Evolutionary conservation across 352 stramenopile species (phyloP).

Genomic region (Pythium pyrilobum): DNA sequence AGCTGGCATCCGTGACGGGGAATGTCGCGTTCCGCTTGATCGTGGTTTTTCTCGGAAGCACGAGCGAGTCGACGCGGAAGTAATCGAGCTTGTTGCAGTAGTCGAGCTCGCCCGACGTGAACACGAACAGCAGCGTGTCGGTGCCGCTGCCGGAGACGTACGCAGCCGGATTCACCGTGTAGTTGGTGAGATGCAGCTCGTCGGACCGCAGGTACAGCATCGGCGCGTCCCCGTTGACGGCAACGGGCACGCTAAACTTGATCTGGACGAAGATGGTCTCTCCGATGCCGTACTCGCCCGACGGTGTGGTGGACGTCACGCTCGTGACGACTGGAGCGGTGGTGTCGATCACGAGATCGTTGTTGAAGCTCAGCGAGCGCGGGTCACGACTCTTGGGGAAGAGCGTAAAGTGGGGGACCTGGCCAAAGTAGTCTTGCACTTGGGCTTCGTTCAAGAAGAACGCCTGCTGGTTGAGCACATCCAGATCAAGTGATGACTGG

Average conservation of each 20-base stretch:
- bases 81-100: conserved; percentile 71
- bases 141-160: conserved; percentile 57
- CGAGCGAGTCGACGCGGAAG: conserved; percentile 34
- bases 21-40: conserved; percentile 49
- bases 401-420: conserved; percentile 49
- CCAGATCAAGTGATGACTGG: conserved; percentile 29
- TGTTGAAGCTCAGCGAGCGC: conserved; percentile 57
- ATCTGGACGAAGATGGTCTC: conserved; percentile 44
- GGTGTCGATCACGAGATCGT: conserved; percentile 51
- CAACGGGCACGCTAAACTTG: conserved; percentile 42
- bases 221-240: conserved; percentile 20
- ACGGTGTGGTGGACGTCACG: conserved; percentile 38
- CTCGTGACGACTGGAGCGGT: conserved; percentile 28
- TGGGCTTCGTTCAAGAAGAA: conserved; percentile 41
- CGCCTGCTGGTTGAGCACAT: conserved; percentile 34
- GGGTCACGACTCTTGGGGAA: conserved; percentile 33
- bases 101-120: conserved; percentile 40
- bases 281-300: conserved; percentile 60
- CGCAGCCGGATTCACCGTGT: conserved; percentile 28
- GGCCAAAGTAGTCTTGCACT: conserved; percentile 31
- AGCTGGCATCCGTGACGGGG: conserved; percentile 31
- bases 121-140: conserved; percentile 44
- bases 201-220: conserved; percentile 40
- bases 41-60: conserved; percentile 21
- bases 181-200: conserved; percentile 45